phyloP scores from a whole-genome alignment of 805 yeast genomes.

The Wickerhamiella allomyrinae region DNA sequence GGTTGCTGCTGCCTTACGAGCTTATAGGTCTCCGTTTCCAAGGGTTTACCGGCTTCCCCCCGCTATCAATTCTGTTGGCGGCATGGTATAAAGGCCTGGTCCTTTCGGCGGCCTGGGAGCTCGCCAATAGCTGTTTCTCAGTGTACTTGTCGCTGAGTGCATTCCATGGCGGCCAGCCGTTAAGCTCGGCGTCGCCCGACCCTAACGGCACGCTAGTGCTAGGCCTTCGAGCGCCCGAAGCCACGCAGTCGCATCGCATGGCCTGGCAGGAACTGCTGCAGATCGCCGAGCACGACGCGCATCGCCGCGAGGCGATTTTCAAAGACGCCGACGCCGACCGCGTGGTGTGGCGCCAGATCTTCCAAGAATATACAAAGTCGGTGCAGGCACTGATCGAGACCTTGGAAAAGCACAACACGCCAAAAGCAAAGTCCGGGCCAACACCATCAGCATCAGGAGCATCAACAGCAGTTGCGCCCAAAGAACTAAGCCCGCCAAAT shows the following conservation, averaged over 20 bases:
- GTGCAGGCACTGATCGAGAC: not conserved
- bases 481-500: no score
- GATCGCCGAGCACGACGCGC: conserved; percentile 20
- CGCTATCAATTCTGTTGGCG: not conserved
- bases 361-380: conserved; percentile 9
- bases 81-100: conserved; percentile 9
- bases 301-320: conserved; percentile 25
- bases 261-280: conserved; percentile 28
- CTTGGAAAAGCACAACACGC: not conserved
- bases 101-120: conserved; percentile 17
- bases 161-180: conserved; percentile 18
- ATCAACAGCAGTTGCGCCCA: not conserved
- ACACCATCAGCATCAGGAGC: no score
- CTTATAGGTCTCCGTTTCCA: conserved; percentile 2
- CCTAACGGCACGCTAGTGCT: conserved; percentile 27
- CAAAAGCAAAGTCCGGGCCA: no score
- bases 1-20: not conserved
- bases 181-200: conserved; percentile 20
- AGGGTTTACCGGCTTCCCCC: conserved; percentile 3
- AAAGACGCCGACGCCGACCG: conserved; percentile 23
- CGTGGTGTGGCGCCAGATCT: conserved; percentile 24
- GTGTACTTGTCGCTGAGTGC: conserved; percentile 28
- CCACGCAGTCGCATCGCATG: conserved; percentile 16
- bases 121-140: conserved; percentile 19
- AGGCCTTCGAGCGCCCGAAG: conserved; percentile 21